These are phyloP conservation scores for Yarrowia sp. DNA, from an alignment of 805 yeast genomes.

Conservation along the genomic window DNA sequence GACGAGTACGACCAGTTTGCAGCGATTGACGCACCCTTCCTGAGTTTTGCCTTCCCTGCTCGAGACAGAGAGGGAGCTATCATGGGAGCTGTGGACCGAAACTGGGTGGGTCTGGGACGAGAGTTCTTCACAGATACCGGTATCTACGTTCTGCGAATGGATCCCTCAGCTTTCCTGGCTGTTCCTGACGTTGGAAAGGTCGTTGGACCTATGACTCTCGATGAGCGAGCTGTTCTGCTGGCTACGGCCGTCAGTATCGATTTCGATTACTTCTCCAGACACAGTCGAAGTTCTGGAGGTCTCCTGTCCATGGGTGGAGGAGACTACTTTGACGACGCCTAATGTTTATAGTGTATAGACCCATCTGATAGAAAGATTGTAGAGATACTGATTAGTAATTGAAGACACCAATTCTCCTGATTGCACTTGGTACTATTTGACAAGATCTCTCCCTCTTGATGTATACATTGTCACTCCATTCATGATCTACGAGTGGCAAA, in stretches of 20 bases:
- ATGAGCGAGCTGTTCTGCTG: constrained; percentile 83
- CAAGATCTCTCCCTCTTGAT: no score
- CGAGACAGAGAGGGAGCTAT: constrained; percentile 62
- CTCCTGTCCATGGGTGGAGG: constrained; percentile 52
- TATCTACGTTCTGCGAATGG: constrained; percentile 85
- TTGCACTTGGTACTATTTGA: no score
- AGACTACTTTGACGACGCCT: background rate
- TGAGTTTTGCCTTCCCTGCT: constrained; percentile 87
- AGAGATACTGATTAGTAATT: no score
- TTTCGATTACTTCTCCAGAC: constrained; percentile 96
- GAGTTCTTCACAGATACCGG: constrained; percentile 96
- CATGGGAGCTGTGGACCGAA: constrained; percentile 82
- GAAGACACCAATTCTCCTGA: no score
- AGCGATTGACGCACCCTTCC: constrained; percentile 81
- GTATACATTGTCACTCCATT: no score
- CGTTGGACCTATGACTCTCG: constrained; percentile 61
- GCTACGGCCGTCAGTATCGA: constrained; percentile 92
- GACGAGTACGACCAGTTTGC: constrained; percentile 79
- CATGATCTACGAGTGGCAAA: no score
- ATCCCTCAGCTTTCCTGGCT: constrained; percentile 66
- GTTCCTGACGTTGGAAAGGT: constrained; percentile 58
- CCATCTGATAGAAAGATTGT: background rate
- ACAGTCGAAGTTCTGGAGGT: constrained; percentile 61
- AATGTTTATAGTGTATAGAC: constrained; percentile 18
- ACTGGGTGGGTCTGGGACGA: constrained; percentile 94